Percentiles rank a stretch among this genome's conserved stretches.
Conservation (phyloP, 78 protist genomes). For the Dictyostelium capitatum region DNA sequence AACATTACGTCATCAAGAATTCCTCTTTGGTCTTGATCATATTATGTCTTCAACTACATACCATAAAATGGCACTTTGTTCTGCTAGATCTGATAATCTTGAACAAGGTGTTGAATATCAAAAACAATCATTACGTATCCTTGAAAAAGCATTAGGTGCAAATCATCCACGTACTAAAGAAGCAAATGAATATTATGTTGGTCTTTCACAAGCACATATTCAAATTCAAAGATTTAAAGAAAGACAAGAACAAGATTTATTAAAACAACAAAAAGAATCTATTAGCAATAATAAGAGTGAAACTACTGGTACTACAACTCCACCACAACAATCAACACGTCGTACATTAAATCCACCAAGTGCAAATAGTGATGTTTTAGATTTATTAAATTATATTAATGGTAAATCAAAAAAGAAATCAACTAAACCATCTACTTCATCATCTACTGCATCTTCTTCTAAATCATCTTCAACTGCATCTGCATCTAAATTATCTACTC, state of each 20-base stretch:
- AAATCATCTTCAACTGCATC: slow-evolving; percentile 25
- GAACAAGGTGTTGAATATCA: slow-evolving; percentile 20
- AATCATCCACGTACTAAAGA: slow-evolving; percentile 69
- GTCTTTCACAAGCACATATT: background rate
- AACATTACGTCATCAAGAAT: slow-evolving; percentile 34
- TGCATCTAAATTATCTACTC: background rate
- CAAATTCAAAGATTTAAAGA: background rate
- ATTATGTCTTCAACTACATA: background rate
- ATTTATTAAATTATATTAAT: slow-evolving; percentile 34
- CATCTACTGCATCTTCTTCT: background rate
- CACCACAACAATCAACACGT: background rate
- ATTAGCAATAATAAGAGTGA: background rate
- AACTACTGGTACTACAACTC: background rate
- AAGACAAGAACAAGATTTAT: slow-evolving; percentile 5
- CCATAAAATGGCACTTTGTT: slow-evolving; percentile 41
- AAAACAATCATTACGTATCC: slow-evolving; percentile 13
- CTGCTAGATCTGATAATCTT: background rate
- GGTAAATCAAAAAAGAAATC: slow-evolving; percentile 4
- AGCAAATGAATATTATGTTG: background rate
- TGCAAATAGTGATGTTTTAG: slow-evolving; percentile 10
- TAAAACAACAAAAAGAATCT: slow-evolving; percentile 26
- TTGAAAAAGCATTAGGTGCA: slow-evolving; percentile 34
- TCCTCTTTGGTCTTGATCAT: slow-evolving; percentile 46
- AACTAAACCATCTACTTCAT: background rate
- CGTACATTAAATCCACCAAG: background rate